Base-by-base conservation (phyloP, 2,329 filamentous ascomycete species). In the Rhexocercosporidium sp. region DNA sequence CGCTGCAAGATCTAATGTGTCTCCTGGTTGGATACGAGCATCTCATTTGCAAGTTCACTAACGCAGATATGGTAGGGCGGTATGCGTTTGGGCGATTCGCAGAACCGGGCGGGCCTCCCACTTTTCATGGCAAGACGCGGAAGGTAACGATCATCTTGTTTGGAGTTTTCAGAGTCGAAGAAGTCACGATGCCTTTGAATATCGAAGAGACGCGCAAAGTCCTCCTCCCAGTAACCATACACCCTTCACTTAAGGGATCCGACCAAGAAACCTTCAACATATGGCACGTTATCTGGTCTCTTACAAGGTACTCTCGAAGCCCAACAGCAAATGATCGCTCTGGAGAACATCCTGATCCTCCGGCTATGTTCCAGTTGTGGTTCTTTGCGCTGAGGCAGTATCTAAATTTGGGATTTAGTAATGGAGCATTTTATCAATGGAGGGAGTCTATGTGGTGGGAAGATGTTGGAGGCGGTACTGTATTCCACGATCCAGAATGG, bases 261-360 rank as follows among this genome's bases (percentile, higher is more conserved):
- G 51, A 54, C 51, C 51, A 54, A 22, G 51, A 29, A 22, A 3
- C 51, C 29, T 54, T 54, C 51, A 29, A 54, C 11, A 54, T 54
- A 5, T 20, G 18, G 4, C 37, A 3, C 16, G 12, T 37, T 8
- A 34, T 37, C 16, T 2, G n/a, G 9, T 31, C 11, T 20, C 27
- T 54, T 16, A 29, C 20, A 11, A 2, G 20, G 4, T 18, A 20
- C 29, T 54, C 51, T 54, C 29, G 18, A 4, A 29, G 51, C 16
- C 29, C 51, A 37, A 29, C 12, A 5, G 14, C 14, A 8, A 14
- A 5, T 2, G 16, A 37, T 16, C 14, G 5, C n/a, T 16, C 5
- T 27, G n/a, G n/a, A n/a, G 29, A 54, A 18, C 27, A 54, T 20
- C 51, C 51, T 16, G 4, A 54, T 37, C 18, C 51, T 34, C 51